A percentile compares a stretch with the other conserved stretches of the same genome.
Evolutionary conservation across 768 basidiomycete genomes (phyloP).

Genomic region (Kwoniella dejecticola): DNA sequence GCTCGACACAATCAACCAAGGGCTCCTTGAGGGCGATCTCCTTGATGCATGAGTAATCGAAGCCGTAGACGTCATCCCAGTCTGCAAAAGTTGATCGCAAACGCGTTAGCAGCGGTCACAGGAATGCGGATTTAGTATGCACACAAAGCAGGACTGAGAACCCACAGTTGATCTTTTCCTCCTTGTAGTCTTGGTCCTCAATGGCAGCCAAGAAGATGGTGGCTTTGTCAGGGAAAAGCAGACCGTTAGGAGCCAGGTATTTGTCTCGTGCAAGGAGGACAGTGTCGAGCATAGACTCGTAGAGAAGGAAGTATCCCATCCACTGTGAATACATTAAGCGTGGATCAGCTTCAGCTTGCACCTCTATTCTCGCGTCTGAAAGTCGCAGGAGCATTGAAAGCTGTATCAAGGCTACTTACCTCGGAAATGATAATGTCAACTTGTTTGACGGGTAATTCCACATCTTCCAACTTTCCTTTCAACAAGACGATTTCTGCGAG

Average conservation of each 20-base stretch:
- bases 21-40: slow-evolving; percentile 96
- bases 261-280: slow-evolving; percentile 95
- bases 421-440: slow-evolving; percentile 99
- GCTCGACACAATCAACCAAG: slow-evolving; percentile 96
- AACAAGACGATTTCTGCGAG: slow-evolving; percentile 82
- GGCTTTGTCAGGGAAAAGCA: slow-evolving; percentile 95
- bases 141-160: slow-evolving; percentile 28
- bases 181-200: slow-evolving; percentile 99
- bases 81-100: slow-evolving; percentile 61
- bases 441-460: slow-evolving; percentile 79
- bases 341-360: neutral
- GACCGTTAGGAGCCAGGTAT: slow-evolving; percentile 81
- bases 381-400: no score
- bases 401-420: slow-evolving; percentile 46
- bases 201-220: slow-evolving; percentile 92
- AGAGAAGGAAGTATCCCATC: slow-evolving; percentile 99
- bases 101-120: no score
- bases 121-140: no score
- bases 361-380: no score
- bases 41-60: slow-evolving; percentile 99
- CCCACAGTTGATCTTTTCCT: slow-evolving; percentile 99
- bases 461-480: slow-evolving; percentile 96
- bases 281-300: slow-evolving; percentile 99
- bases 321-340: slow-evolving; percentile 58
- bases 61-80: slow-evolving; percentile 99